These are phyloP conservation scores for Aspergillus cejpii DNA, from an alignment of 2,329 filamentous ascomycete genomes.

Conservation along the genomic window DNA sequence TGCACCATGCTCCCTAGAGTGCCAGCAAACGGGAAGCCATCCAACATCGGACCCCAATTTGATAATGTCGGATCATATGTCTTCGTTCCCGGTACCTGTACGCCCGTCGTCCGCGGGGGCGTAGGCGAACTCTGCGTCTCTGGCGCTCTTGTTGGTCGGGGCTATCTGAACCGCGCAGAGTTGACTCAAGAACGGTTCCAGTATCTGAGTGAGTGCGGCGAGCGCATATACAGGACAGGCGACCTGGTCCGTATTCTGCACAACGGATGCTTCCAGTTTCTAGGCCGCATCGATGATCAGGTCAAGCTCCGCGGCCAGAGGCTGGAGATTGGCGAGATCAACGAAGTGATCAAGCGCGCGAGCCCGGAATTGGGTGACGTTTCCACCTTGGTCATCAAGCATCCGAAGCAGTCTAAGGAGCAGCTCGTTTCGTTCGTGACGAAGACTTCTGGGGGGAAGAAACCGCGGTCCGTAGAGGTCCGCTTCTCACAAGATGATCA, in stretches of 20 bases:
- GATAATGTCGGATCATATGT: conserved; percentile 82
- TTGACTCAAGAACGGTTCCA: conserved; percentile 74
- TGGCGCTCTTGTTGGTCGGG: conserved; percentile 78
- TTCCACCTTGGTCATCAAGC: conserved; percentile 68
- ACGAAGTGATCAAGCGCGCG: conserved; percentile 65
- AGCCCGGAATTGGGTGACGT: conserved; percentile 58
- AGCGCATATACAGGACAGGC: conserved; percentile 76
- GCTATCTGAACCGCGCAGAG: conserved; percentile 75
- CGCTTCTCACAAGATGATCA: conserved; percentile 38
- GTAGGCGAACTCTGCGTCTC: conserved; percentile 86
- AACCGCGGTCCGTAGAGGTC: conserved; percentile 17
- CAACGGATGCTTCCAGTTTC: conserved; percentile 77
- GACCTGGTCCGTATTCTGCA: conserved; percentile 77
- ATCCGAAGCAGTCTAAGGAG: conserved; percentile 67
- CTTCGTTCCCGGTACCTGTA: conserved; percentile 60
- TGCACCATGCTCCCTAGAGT: conserved; percentile 45
- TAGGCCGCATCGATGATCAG: conserved; percentile 83
- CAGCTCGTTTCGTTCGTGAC: conserved; percentile 71
- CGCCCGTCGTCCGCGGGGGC: conserved; percentile 67
- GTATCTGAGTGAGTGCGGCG: conserved; percentile 49
- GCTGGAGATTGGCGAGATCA: conserved; percentile 86
- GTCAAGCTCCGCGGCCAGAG: conserved; percentile 86
- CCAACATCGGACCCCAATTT: conserved; percentile 83
- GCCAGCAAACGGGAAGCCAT: conserved; percentile 49
- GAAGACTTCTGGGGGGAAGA: conserved; percentile 11